Conservation (phyloP, 805 yeast genomes). For the Spathaspora girioi region DNA sequence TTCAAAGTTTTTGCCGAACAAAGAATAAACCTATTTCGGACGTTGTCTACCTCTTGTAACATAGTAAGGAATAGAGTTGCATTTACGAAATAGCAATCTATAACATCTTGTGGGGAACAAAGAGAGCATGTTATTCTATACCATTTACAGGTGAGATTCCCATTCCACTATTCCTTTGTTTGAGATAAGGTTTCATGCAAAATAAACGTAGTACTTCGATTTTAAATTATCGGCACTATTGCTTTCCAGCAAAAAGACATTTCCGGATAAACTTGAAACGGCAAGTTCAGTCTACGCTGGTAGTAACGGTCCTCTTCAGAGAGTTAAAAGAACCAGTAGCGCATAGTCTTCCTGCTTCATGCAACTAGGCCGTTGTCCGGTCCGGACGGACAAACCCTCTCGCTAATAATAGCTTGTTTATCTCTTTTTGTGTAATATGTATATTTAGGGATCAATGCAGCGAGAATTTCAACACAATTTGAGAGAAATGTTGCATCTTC, state of each 20-base stretch:
- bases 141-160: neutral
- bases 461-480: neutral
- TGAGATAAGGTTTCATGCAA: neutral
- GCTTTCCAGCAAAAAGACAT: too few relatives aligned
- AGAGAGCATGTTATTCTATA: neutral
- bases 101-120: neutral
- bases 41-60: neutral
- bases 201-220: too few relatives aligned
- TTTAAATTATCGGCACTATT: too few relatives aligned
- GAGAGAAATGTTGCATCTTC: neutral
- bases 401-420: too few relatives aligned
- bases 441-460: neutral
- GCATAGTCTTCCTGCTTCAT: too few relatives aligned
- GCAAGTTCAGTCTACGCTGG: too few relatives aligned
- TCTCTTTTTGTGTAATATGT: too few relatives aligned
- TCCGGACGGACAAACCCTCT: too few relatives aligned
- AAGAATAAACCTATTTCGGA: neutral
- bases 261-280: too few relatives aligned
- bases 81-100: neutral
- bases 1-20: neutral
- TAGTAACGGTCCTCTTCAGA: too few relatives aligned
- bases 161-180: neutral
- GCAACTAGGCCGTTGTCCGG: too few relatives aligned
- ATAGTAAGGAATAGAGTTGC: neutral
- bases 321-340: too few relatives aligned